Base-by-base conservation (phyloP, 2,329 filamentous ascomycete genomes). In the Aspergillus brunneoviolaceus region DNA sequence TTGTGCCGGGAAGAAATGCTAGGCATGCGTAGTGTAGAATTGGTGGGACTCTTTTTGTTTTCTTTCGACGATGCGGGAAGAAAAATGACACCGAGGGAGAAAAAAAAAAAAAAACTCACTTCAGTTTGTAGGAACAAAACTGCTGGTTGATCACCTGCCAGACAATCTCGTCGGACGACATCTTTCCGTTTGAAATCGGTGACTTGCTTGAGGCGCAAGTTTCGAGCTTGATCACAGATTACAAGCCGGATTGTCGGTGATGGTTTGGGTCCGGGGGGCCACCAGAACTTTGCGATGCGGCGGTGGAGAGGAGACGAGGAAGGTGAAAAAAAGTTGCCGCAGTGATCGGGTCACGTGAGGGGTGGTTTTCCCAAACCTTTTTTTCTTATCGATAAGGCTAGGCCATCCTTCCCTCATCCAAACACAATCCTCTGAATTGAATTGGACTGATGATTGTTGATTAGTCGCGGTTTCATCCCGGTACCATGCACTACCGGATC, bases 141-240 rank as follows among this genome's bases (percentile, higher is more conserved):
- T 94, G 90, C 79, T 95, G 91, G 79, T 96, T 96, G 68, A 97
- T 96, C 60, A 97, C 91, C 76, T 93, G 88, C 95, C 95, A 99
- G 65, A 98, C 89, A 66, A 98, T 96, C 79, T 98, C 94, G 82
- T 98, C 94, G 64, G 92, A 96, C 60, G 91, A 87, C 90, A 95
- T 96, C 59, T 65, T 67, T 57, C 35, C 45, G 4, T 23, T 29
- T 19, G 1, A 5, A 35, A 16, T 35, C 11, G 25, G 5, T 45
- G 6, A 19, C 7, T 42, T 39, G 10, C 52, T 21, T 27, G 42
- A 53, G 58, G 57, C 52, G 59, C 59, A 23, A 60, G 60, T 27
- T 29, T 63, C 48, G 53, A 63, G 61, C 54, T 52, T 62, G 63
- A 45, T 58, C 56, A 23, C 33, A 35, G 10, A 16, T 7, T 29